Conservation (phyloP, 257 asterid species). For the Voacanga thouarsii region DNA sequence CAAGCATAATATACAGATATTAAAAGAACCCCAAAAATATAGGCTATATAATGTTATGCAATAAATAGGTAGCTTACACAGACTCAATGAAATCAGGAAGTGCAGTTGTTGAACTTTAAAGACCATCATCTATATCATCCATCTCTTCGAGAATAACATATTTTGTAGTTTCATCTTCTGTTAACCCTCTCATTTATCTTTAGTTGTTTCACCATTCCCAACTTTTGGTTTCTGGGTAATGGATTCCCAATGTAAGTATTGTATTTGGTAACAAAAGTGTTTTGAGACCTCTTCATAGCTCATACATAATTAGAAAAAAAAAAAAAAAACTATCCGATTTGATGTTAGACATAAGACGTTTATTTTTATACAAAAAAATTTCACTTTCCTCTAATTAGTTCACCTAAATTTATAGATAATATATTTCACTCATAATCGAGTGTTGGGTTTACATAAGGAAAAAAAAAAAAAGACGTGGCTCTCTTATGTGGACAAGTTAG, state of each 20-base stretch:
- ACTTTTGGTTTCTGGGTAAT: constrained; percentile 55
- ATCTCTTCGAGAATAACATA: constrained; percentile 82
- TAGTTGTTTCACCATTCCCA: constrained; percentile 49
- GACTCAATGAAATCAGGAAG: not conserved
- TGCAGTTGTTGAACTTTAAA: constrained; percentile 17
- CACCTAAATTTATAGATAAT: not conserved
- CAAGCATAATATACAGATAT: no score
- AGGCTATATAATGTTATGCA: not conserved
- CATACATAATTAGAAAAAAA: not conserved
- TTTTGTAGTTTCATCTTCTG: constrained; percentile 41
- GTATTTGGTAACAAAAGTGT: not conserved
- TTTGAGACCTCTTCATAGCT: not conserved
- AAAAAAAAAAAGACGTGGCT: not conserved
- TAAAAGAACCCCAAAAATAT: not conserved
- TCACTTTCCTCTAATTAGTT: not conserved
- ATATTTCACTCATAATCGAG: not conserved
- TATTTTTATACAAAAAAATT: not conserved
- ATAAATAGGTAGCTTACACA: not conserved
- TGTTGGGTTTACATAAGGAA: not conserved
- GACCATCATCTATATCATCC: constrained; percentile 62
- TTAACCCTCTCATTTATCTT: constrained; percentile 27
- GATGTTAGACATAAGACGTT: not conserved
- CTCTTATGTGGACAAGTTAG: not conserved
- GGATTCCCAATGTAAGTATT: not conserved
- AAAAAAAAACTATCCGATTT: not conserved